Percentiles rank a stretch among this genome's conserved stretches.
Conservation (phyloP, 2,329 filamentous ascomycete genomes). For the Alternaria infectoria region DNA sequence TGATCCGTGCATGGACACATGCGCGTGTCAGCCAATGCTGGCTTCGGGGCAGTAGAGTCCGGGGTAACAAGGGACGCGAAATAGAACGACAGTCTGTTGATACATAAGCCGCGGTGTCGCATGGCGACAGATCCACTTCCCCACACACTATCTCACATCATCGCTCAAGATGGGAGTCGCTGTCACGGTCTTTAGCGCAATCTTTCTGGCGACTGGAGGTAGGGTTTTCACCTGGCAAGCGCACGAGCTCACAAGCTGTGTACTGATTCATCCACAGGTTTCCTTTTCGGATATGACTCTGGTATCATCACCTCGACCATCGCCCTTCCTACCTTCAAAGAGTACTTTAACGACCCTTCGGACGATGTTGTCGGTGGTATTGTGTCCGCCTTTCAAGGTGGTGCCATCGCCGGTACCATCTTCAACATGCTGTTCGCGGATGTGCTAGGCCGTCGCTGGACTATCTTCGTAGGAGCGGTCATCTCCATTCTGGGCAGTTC, state of each 20-base stretch:
- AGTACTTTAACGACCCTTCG: slow-evolving; percentile 37
- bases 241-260: background rate
- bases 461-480: slow-evolving; percentile 45
- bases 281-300: slow-evolving; percentile 41
- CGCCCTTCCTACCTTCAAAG: slow-evolving; percentile 32
- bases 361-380: slow-evolving; percentile 39
- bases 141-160: slow-evolving; percentile 1
- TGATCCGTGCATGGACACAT: background rate
- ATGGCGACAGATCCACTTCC: background rate
- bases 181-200: slow-evolving; percentile 22
- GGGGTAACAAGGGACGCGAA: background rate
- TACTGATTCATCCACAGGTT: background rate
- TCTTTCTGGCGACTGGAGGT: slow-evolving; percentile 28
- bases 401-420: slow-evolving; percentile 37
- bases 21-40: background rate
- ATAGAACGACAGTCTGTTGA: background rate
- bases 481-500: slow-evolving; percentile 60
- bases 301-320: slow-evolving; percentile 46
- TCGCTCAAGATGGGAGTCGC: slow-evolving; percentile 20
- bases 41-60: background rate
- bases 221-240: background rate
- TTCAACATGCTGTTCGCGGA: slow-evolving; percentile 20
- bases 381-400: slow-evolving; percentile 48
- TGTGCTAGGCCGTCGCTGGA: slow-evolving; percentile 14
- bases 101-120: background rate